These are phyloP conservation scores for Coniferiporia sulphurascens DNA, from an alignment of 1,284 basidiomycete genomes.

Conservation along the genomic window DNA sequence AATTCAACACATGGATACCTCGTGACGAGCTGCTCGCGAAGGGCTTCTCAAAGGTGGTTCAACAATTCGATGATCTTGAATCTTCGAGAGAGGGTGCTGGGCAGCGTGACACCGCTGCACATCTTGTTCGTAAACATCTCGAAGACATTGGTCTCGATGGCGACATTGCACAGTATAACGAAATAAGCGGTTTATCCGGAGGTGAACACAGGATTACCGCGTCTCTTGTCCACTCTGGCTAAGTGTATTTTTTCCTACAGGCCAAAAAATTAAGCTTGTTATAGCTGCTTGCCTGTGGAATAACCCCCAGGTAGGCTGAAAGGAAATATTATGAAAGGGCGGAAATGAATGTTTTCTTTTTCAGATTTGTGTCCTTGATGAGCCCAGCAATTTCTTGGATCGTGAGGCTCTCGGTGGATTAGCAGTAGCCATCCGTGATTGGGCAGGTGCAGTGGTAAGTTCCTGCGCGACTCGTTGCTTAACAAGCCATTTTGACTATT, in stretches of 20 bases:
- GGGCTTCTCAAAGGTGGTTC: conserved; percentile 88
- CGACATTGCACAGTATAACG: conserved; percentile 96
- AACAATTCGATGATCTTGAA: conserved; percentile 97
- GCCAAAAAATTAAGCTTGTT: conserved; percentile 97
- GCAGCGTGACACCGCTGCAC: conserved; percentile 74
- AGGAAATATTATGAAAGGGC: not conserved
- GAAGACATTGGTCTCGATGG: conserved; percentile 96
- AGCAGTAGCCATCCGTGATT: conserved; percentile 94
- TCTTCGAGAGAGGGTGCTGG: conserved; percentile 92
- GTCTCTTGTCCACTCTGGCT: conserved; percentile 21
- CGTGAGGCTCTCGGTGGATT: conserved; percentile 87
- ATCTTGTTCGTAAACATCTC: conserved; percentile 82
- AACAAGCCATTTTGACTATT: conserved; percentile 18
- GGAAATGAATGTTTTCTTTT: conserved; percentile 1
- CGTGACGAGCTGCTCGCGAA: conserved; percentile 86
- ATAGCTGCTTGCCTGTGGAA: conserved; percentile 95
- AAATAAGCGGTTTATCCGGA: conserved; percentile 86
- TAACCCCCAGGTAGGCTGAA: conserved; percentile 70
- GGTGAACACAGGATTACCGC: conserved; percentile 38
- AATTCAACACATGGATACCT: conserved; percentile 90
- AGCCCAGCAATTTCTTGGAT: conserved; percentile 98
- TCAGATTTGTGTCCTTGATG: conserved; percentile 77
- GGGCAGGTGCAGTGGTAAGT: conserved; percentile 88
- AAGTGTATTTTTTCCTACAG: conserved; percentile 30
- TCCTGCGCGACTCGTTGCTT: not conserved